phyloP scores from a whole-genome alignment of 768 basidiomycete genomes.

The Postia placenta region DNA sequence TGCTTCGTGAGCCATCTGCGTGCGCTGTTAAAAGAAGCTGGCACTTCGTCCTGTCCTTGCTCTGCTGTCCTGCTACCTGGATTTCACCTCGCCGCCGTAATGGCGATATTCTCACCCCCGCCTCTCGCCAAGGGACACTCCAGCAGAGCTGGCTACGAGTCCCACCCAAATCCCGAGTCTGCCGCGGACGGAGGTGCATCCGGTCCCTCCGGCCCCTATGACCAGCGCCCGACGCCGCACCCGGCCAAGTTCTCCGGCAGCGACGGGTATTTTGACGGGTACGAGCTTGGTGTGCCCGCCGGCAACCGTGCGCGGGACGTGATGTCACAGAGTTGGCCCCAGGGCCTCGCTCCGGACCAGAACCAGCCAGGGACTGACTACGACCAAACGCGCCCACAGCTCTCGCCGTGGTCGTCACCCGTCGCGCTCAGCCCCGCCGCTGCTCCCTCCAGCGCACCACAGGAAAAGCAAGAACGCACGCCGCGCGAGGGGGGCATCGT shows the following conservation, averaged over 20 bases:
- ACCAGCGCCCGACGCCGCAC: slow-evolving; percentile 9
- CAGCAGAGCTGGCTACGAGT: neutral
- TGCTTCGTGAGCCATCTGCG: too few species aligned
- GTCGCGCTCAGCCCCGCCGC: neutral
- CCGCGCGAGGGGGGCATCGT: neutral
- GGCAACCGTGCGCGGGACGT: neutral
- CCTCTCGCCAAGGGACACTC: neutral
- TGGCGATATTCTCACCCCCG: neutral
- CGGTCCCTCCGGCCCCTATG: neutral
- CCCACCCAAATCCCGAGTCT: neutral
- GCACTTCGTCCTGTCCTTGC: too few species aligned
- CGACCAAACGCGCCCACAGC: neutral
- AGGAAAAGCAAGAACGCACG: neutral
- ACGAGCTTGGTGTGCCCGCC: neutral
- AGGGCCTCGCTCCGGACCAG: neutral
- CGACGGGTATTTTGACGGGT: slow-evolving; percentile 8
- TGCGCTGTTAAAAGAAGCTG: too few species aligned
- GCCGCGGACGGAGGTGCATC: neutral
- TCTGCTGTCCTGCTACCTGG: too few species aligned
- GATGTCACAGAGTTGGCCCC: neutral
- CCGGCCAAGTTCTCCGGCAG: slow-evolving; percentile 7
- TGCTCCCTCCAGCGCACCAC: neutral
- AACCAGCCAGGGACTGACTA: neutral
- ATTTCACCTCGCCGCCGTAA: too few species aligned
- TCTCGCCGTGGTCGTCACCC: neutral